Conservation (phyloP, 2,329 filamentous ascomycete genomes). For the Pleomassaria siparia region DNA sequence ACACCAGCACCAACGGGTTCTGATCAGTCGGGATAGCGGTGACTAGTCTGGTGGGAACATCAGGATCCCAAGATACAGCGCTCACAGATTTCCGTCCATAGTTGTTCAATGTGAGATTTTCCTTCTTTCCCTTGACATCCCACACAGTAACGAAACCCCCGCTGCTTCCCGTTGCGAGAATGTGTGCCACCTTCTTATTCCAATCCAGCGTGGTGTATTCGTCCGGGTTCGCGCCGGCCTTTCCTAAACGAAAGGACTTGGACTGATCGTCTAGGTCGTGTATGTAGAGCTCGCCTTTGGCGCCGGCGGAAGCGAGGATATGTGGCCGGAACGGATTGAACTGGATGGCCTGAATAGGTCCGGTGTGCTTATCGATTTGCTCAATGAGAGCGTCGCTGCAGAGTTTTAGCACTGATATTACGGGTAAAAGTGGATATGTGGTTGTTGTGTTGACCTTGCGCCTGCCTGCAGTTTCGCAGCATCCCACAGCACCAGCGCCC, state of each 20-base stretch:
- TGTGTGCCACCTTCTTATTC: slow-evolving; percentile 98
- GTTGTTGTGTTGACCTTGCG: slow-evolving; percentile 47
- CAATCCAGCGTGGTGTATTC: slow-evolving; percentile 96
- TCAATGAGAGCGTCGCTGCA: slow-evolving; percentile 76
- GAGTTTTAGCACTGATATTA: slow-evolving; percentile 28
- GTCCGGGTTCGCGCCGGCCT: slow-evolving; percentile 82
- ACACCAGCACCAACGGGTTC: slow-evolving; percentile 83
- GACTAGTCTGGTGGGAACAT: slow-evolving; percentile 86
- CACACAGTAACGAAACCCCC: slow-evolving; percentile 97
- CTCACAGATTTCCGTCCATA: slow-evolving; percentile 88
- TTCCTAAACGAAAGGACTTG: slow-evolving; percentile 86
- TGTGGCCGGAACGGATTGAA: slow-evolving; percentile 94
- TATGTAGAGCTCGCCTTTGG: slow-evolving; percentile 94
- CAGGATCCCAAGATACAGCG: slow-evolving; percentile 95
- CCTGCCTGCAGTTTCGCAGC: slow-evolving; percentile 66
- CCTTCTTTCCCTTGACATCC: slow-evolving; percentile 98
- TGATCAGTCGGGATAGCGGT: slow-evolving; percentile 90
- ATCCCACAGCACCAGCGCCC: slow-evolving; percentile 91
- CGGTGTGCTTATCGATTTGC: slow-evolving; percentile 84
- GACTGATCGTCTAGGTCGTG: slow-evolving; percentile 90
- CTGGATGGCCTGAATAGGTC: slow-evolving; percentile 89
- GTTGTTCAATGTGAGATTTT: slow-evolving; percentile 91
- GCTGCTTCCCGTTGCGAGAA: slow-evolving; percentile 88
- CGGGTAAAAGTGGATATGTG: slow-evolving; percentile 48
- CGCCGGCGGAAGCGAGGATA: slow-evolving; percentile 86